Base-by-base conservation (phyloP, 371 early-diverging fungal species). In the Mortierella sp. region DNA sequence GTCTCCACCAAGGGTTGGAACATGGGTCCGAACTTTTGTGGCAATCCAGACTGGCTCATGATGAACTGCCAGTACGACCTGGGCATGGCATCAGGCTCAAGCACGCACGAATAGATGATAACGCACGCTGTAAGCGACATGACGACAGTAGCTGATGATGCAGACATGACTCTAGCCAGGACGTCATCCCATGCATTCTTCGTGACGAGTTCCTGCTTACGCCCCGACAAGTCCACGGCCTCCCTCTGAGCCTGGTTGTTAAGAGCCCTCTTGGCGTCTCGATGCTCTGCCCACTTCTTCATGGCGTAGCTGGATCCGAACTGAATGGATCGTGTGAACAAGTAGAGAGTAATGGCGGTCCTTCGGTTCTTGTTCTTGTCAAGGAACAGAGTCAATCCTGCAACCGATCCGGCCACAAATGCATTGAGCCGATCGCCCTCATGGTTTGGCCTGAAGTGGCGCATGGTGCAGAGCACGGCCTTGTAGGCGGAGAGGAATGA, bases 401-500 rank as follows among this genome's bases (percentile, higher is more conserved):
- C 91, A 1, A 93, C 66, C 37, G 87, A 80, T 17, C 95, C 95
- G 4, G 95, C 95, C 9, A 93, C 74, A 67, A 94, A 88, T 8
- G 94, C 84, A 54, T 92, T 92, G 46, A 86, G 71, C 24, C 83
- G 74, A 71, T 93, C 92, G 28, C 85, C 83, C 28, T 86, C 85
- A 3, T 60, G 61, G 14, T 66, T 79, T 24, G 80, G 76, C 46
- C 87, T 80, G 28, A 83, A 52, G 54, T 84, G 76, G 34, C 95
- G 88, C 79, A 93, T 71, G 3, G 79, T 59, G 80, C 94, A 95
- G 39, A 94, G 80, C 14, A 88, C 82, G 7, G 83, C 91, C 79
- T 94, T 94, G 84, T 95, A 95, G 9, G 87, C 76, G 31, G 91
- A 89, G 29, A 92, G 85, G 61, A 92, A 91, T 1, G 87, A 84